These are phyloP conservation scores for Populus pruinosa DNA, from an alignment of 345 rosid species.

Conservation along the genomic window DNA sequence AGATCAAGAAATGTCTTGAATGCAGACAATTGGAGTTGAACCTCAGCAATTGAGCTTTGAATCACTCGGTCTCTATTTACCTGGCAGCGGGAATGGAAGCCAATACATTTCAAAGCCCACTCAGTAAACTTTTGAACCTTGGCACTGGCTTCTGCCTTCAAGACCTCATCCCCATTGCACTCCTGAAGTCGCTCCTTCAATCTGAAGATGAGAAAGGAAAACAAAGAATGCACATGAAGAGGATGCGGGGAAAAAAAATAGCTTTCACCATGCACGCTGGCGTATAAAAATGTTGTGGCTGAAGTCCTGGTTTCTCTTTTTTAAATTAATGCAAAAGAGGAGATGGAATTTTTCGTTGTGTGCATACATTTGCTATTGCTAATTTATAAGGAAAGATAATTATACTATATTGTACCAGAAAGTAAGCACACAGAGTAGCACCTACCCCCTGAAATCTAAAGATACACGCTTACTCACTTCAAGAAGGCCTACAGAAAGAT, in stretches of 20 bases:
- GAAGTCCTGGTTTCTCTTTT: background rate
- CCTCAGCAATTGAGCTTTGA: slow-evolving; percentile 72
- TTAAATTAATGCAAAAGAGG: background rate
- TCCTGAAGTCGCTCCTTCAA: slow-evolving; percentile 94
- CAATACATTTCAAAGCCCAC: slow-evolving; percentile 94
- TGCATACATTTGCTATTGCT: background rate
- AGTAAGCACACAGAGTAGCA: background rate
- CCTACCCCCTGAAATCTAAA: background rate
- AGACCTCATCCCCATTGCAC: slow-evolving; percentile 81
- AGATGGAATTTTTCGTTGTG: background rate
- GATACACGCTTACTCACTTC: background rate
- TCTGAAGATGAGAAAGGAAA: slow-evolving; percentile 44
- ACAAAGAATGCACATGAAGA: slow-evolving; percentile 7
- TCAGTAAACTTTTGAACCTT: slow-evolving; percentile 96
- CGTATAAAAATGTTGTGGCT: background rate
- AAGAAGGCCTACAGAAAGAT: background rate
- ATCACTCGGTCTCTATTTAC: slow-evolving; percentile 53
- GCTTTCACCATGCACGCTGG: background rate
- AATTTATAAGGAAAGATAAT: background rate
- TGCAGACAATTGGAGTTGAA: slow-evolving; percentile 87
- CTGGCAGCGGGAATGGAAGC: slow-evolving; percentile 85
- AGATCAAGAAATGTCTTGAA: slow-evolving; percentile 88
- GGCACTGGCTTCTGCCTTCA: slow-evolving; percentile 90
- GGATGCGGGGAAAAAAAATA: background rate
- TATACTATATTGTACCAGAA: background rate